Evolutionary conservation across 352 stramenopile genomes (phyloP).

Genomic region (Thalassiosira hispida): DNA sequence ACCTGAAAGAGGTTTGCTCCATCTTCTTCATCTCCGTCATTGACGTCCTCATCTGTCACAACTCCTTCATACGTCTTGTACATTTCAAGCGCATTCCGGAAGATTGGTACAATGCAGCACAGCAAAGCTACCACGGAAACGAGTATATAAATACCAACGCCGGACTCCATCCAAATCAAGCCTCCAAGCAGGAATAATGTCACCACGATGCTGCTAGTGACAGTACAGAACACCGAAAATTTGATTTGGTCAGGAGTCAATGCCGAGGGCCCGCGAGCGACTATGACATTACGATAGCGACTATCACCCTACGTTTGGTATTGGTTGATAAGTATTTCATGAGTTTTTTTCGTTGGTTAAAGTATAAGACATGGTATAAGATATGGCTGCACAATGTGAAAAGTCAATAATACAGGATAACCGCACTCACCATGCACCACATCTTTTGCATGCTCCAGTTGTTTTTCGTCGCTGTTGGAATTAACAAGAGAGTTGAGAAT

Average conservation of each 20-base stretch:
- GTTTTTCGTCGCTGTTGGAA: constrained; percentile 26
- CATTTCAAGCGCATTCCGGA: constrained; percentile 22
- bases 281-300: constrained; percentile 18
- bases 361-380: too few relatives aligned
- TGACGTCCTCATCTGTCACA: constrained; percentile 19
- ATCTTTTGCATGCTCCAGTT: constrained; percentile 55
- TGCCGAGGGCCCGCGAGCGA: constrained; percentile 36
- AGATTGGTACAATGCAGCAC: constrained; percentile 49
- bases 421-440: constrained; percentile 45
- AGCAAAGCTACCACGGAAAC: constrained; percentile 44
- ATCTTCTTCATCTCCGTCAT: constrained; percentile 17
- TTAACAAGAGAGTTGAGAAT: too few relatives aligned
- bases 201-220: constrained; percentile 24
- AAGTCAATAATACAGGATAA: too few relatives aligned
- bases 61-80: constrained; percentile 31
- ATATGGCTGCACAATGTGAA: too few relatives aligned
- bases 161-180: constrained; percentile 46
- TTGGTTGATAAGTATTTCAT: too few relatives aligned
- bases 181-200: constrained; percentile 37
- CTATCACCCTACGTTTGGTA: too few relatives aligned
- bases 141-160: constrained; percentile 28
- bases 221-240: constrained; percentile 33
- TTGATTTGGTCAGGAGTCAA: constrained; percentile 49
- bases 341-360: too few relatives aligned
- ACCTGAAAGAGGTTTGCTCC: background rate